phyloP scores from a whole-genome alignment of 441 rosid species.

The Erodium texanum region DNA sequence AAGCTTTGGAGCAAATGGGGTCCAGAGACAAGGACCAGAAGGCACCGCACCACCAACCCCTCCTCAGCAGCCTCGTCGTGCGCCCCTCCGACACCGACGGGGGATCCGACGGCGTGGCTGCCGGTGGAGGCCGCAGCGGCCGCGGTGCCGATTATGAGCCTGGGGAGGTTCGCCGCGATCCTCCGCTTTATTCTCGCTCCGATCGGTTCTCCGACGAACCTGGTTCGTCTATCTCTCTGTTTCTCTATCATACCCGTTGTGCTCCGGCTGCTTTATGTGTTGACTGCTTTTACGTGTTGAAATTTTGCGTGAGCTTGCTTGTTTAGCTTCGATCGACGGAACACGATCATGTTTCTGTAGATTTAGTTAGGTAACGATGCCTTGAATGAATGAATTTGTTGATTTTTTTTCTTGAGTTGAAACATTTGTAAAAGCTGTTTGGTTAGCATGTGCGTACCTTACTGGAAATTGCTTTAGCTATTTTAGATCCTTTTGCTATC shows the following conservation, averaged over 20 bases:
- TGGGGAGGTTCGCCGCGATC: constrained; percentile 62
- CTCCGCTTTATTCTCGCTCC: constrained; percentile 41
- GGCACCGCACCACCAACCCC: constrained; percentile 59
- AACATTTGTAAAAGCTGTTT: neutral
- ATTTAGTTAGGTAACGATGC: neutral
- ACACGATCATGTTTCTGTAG: neutral
- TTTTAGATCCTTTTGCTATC: neutral
- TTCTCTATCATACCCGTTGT: neutral
- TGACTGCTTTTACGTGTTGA: neutral
- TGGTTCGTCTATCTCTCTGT: constrained; percentile 33
- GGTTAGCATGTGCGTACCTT: neutral
- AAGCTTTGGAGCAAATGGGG: constrained; percentile 34
- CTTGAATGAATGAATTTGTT: neutral
- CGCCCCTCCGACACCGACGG: constrained; percentile 58
- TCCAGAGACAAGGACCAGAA: constrained; percentile 56
- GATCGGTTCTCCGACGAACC: constrained; percentile 52
- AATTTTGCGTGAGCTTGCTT: neutral
- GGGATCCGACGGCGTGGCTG: constrained; percentile 27
- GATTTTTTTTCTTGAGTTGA: neutral
- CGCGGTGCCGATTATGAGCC: constrained; percentile 51
- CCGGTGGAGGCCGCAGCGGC: constrained; percentile 14
- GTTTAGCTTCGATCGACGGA: neutral
- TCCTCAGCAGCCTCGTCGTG: constrained; percentile 78
- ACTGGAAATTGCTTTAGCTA: neutral
- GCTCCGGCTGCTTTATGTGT: neutral